These are phyloP conservation scores for Erodium maritimum DNA, from an alignment of 345 rosid genomes.

Conservation along the genomic window DNA sequence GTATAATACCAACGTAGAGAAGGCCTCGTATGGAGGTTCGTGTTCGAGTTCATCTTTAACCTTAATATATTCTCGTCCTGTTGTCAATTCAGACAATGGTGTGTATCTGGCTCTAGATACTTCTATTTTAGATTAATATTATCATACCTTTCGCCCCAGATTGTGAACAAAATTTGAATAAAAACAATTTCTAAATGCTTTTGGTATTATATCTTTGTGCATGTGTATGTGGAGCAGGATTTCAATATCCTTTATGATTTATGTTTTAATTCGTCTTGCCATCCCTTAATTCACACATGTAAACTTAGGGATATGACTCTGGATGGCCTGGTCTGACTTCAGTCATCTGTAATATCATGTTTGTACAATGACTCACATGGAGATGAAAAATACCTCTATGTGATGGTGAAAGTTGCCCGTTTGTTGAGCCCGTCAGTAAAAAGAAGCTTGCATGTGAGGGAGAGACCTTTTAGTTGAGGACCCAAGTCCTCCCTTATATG, in stretches of 20 bases:
- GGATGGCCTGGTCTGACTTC: too few species aligned
- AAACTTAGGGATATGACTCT: background rate
- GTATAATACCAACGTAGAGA: background rate
- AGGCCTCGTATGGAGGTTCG: background rate
- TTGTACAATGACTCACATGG: too few species aligned
- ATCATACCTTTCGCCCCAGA: background rate
- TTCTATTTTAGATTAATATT: too few species aligned
- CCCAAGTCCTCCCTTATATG: too few species aligned
- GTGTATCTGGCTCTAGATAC: background rate
- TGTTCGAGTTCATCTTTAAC: background rate
- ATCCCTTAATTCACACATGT: background rate
- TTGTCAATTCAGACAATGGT: too few species aligned
- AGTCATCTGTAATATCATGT: too few species aligned
- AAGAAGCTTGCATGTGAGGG: too few species aligned
- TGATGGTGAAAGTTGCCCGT: too few species aligned
- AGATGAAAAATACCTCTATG: too few species aligned
- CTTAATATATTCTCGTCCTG: background rate
- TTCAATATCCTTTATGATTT: background rate
- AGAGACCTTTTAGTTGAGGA: too few species aligned
- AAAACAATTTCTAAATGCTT: background rate
- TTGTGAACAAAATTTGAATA: background rate
- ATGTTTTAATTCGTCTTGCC: background rate
- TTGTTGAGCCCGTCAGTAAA: too few species aligned
- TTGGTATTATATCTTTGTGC: background rate
- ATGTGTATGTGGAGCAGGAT: background rate